Conservation (phyloP, 2,329 filamentous ascomycete genomes). For the Xylariales sp. region DNA sequence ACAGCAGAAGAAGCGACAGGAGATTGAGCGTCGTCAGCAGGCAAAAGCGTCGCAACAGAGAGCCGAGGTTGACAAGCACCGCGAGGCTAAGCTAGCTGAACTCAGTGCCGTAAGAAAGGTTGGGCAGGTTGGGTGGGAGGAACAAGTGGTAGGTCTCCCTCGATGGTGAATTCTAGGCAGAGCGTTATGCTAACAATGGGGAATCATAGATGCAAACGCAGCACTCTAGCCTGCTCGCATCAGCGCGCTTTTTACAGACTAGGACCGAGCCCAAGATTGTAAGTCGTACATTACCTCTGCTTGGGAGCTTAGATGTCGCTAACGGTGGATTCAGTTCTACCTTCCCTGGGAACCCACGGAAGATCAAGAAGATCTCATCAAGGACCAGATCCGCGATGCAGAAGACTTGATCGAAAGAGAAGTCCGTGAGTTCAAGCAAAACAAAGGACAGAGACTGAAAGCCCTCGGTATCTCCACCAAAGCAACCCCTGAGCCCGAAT, state of each 20-base stretch:
- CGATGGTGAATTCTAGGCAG: no score
- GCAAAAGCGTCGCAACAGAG: conserved; percentile 70
- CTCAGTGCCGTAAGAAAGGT: conserved; percentile 55
- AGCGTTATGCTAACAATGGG: neutral
- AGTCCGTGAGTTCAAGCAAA: conserved; percentile 54
- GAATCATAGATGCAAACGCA: conserved; percentile 63
- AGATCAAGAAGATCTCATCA: conserved; percentile 66
- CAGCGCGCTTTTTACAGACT: conserved; percentile 71
- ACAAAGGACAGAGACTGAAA: conserved; percentile 37
- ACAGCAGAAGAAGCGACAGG: conserved; percentile 65
- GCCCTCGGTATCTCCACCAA: conserved; percentile 28
- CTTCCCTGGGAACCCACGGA: conserved; percentile 72
- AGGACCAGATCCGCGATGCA: conserved; percentile 62
- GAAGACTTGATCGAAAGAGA: conserved; percentile 63
- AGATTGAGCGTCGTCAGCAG: conserved; percentile 78
- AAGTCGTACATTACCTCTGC: conserved; percentile 31
- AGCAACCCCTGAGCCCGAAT: conserved; percentile 22
- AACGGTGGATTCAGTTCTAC: conserved; percentile 60
- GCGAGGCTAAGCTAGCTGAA: conserved; percentile 60
- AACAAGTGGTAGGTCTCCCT: conserved; percentile 60
- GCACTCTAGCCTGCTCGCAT: conserved; percentile 67
- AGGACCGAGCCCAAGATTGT: conserved; percentile 69
- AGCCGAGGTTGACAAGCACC: conserved; percentile 64
- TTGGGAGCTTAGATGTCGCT: no score
- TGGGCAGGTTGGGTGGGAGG: conserved; percentile 72